Evolutionary conservation across 208 protist species (phyloP).

Genomic region (Trypanosoma congolense): DNA sequence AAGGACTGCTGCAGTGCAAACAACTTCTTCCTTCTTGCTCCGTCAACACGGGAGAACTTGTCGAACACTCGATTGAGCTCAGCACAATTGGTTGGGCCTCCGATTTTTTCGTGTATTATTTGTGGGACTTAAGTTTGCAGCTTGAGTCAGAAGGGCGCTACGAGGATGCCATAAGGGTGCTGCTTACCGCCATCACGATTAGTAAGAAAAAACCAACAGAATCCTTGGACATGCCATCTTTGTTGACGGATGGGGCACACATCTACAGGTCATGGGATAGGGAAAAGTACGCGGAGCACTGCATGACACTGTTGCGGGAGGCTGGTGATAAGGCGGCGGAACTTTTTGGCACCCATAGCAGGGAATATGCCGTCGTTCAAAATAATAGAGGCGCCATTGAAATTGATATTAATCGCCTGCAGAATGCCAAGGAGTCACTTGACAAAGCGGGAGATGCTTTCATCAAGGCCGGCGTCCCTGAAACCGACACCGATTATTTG

Average conservation of each 20-base stretch:
- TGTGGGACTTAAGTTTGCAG: conserved; percentile 60
- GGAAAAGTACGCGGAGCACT: conserved; percentile 37
- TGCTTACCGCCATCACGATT: conserved; percentile 60
- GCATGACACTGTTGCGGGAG: conserved; percentile 49
- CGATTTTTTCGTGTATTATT: conserved; percentile 65
- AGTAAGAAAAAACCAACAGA: conserved; percentile 61
- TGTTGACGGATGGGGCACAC: conserved; percentile 65
- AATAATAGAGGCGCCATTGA: conserved; percentile 66
- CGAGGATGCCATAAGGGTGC: conserved; percentile 39
- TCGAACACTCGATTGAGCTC: conserved; percentile 58
- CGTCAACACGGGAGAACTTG: conserved; percentile 58
- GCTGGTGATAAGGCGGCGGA: conserved; percentile 44
- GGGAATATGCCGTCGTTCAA: conserved; percentile 50
- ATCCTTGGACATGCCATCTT: conserved; percentile 36
- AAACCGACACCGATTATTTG: conserved; percentile 55
- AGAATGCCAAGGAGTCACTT: conserved; percentile 37
- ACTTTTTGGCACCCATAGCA: conserved; percentile 46
- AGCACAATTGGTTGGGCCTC: conserved; percentile 72
- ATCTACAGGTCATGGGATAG: conserved; percentile 71
- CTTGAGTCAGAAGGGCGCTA: conserved; percentile 62
- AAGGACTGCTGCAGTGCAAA: conserved; percentile 68
- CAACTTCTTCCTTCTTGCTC: conserved; percentile 65
- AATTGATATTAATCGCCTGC: conserved; percentile 53
- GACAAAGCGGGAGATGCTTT: conserved; percentile 34
- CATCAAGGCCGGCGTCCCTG: conserved; percentile 35